Evolutionary conservation across 2,329 filamentous ascomycete species (phyloP).

Genomic region (Trichoderma endophyticum): DNA sequence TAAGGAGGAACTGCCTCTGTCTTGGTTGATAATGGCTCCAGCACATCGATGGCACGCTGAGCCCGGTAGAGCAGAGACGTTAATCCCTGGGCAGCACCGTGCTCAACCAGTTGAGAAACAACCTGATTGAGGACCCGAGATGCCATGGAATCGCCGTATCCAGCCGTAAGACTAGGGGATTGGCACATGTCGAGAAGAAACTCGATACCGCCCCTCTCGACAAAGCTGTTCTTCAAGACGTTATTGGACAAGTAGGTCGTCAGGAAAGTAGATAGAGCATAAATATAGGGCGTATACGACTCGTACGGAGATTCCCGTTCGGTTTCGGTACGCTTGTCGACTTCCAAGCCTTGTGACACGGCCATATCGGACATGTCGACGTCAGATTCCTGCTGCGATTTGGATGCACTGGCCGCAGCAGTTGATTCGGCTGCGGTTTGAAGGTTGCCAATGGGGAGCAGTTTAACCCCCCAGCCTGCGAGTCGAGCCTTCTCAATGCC

Average conservation of each 20-base stretch:
- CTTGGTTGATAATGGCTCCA: conserved; percentile 61
- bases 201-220: conserved; percentile 77
- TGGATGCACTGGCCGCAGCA: conserved; percentile 40
- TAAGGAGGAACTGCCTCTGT: conserved; percentile 56
- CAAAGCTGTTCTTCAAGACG: conserved; percentile 68
- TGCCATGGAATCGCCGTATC: conserved; percentile 56
- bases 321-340: conserved; percentile 20
- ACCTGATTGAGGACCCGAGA: conserved; percentile 71
- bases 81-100: conserved; percentile 74
- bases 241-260: conserved; percentile 70
- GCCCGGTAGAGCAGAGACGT: conserved; percentile 76
- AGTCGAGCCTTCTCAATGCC: conserved; percentile 67
- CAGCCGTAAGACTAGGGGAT: conserved; percentile 72
- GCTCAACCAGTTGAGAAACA: conserved; percentile 74
- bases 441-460: conserved; percentile 60
- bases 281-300: conserved; percentile 65
- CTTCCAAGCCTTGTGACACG: conserved; percentile 18
- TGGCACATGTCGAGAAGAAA: conserved; percentile 79
- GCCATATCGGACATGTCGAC: conserved; percentile 63
- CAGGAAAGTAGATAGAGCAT: conserved; percentile 74
- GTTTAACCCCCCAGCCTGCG: conserved; percentile 72
- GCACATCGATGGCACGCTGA: conserved; percentile 63
- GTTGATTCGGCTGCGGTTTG: conserved; percentile 46
- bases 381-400: conserved; percentile 44
- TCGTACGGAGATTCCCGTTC: conserved; percentile 28